phyloP scores from a whole-genome alignment of 768 basidiomycete genomes.

The Dacryopinax spathularia region DNA sequence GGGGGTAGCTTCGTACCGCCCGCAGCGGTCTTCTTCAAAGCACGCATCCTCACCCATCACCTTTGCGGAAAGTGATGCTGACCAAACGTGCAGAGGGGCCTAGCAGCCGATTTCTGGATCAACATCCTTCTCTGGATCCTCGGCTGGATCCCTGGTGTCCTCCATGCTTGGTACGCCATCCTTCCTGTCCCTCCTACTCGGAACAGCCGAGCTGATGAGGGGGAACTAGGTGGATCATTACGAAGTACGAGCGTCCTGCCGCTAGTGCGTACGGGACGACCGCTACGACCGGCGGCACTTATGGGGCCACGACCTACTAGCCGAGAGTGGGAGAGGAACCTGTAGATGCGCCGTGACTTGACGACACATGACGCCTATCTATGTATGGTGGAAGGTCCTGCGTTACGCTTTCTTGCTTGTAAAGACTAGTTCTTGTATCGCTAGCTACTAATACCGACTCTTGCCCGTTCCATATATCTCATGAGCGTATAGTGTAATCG shows the following conservation, averaged over 20 bases:
- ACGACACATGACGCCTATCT: no score
- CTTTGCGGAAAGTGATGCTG: not conserved
- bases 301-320: not conserved
- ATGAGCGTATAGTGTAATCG: no score
- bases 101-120: conserved; percentile 23
- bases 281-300: not conserved
- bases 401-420: no score
- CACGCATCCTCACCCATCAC: conserved; percentile 8
- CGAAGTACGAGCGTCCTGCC: conserved; percentile 12
- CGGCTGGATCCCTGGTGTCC: conserved; percentile 39
- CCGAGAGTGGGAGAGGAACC: not conserved
- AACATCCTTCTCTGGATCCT: conserved; percentile 30
- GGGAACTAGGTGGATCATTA: conserved; percentile 17
- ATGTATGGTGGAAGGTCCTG: no score
- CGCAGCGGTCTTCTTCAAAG: conserved; percentile 18
- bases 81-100: not conserved
- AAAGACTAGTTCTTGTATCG: no score
- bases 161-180: conserved; percentile 34
- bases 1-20: conserved; percentile 21
- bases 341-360: not conserved
- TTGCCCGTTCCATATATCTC: no score
- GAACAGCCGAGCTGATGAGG: not conserved
- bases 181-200: not conserved
- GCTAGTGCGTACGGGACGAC: not conserved
- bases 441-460: no score